Evolutionary conservation across 805 yeast species (phyloP), one percentile per base, ranked within the genome.

Genomic region (Ogataea populi-albae): DNA sequence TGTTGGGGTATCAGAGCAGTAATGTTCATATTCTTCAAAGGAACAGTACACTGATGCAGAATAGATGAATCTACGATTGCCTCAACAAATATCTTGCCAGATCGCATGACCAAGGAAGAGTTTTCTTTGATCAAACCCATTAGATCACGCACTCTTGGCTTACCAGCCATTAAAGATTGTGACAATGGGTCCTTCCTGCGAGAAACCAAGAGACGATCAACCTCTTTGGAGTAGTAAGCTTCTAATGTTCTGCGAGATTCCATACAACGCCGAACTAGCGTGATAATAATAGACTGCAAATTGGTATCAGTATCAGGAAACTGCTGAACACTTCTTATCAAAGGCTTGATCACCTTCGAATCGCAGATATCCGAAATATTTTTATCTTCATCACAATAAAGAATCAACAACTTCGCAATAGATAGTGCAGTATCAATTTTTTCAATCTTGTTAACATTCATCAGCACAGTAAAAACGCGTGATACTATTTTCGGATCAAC

Each of bases 201-300:
- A 17, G 35, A 17, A 14, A 30, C 14, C 30, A 79, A 68, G 20
- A 68, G 60, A 17, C 61, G 64, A 3, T 68, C 55, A 8, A 85
- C 54, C 37, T 81, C 87, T 16, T 69, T 62, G 1, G 61, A 48
- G 49, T 86, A 73, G 24, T 73, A 60, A 7, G 63, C 62, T 19
- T 66, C 63, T 4, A 86, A 61, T 9, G 74, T 61, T 0, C 66
- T 69, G 0, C 63, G 55, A 3, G 77, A 72, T 56, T 88, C 97
- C 54, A 81, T 77, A 38, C 88, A 79, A 28, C 83, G 67, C 53
- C 96, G 72, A 1, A 81, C 55, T 22, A 87, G 61, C 9, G 76
- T 63, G 1, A 77, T 65, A 15, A 79, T 64, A 1, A 75, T 56
- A 5, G 69, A 62, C 40, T 77, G 79, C 2, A 78, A 30, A 8